Conservation (phyloP, 2,329 filamentous ascomycete species). For the Aspergillus tubingensis region DNA sequence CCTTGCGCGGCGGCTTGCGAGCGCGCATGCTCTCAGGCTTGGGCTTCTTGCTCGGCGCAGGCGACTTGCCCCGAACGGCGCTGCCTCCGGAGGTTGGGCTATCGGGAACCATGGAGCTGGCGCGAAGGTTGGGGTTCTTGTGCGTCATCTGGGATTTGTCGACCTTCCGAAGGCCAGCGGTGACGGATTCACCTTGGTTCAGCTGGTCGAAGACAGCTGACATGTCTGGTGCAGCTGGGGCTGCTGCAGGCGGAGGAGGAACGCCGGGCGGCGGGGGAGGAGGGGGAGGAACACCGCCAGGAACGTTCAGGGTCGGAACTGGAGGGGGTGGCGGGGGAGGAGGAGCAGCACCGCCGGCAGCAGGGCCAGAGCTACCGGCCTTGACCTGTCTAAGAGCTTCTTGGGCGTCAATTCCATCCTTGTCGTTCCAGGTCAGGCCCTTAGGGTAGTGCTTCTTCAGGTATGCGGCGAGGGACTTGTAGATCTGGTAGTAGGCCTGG, state of each 20-base stretch:
- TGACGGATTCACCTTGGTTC: slow-evolving; percentile 87
- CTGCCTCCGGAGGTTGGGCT: slow-evolving; percentile 56
- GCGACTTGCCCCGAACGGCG: slow-evolving; percentile 72
- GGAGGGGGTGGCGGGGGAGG: slow-evolving; percentile 56
- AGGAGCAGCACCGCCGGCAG: slow-evolving; percentile 40
- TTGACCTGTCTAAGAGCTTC: slow-evolving; percentile 65
- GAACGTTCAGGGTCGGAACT: slow-evolving; percentile 48
- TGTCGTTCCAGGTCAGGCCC: slow-evolving; percentile 84
- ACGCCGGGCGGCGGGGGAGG: slow-evolving; percentile 69
- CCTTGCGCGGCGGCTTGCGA: slow-evolving; percentile 78
- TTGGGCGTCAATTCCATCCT: slow-evolving; percentile 69
- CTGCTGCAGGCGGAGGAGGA: slow-evolving; percentile 51
- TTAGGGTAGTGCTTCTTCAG: slow-evolving; percentile 78
- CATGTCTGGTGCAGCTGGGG: slow-evolving; percentile 61
- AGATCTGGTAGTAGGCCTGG: slow-evolving; percentile 87
- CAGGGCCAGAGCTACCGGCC: slow-evolving; percentile 37
- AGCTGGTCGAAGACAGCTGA: slow-evolving; percentile 88
- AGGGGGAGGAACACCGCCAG: slow-evolving; percentile 62
- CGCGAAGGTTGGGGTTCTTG: slow-evolving; percentile 88
- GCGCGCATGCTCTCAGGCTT: slow-evolving; percentile 83
- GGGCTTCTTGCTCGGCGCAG: slow-evolving; percentile 82
- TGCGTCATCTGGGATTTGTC: slow-evolving; percentile 97
- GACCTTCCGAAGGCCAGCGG: slow-evolving; percentile 85
- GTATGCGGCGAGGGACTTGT: slow-evolving; percentile 79
- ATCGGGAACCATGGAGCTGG: slow-evolving; percentile 68